Percentiles rank a stretch among this genome's conserved stretches.
phyloP scores from a whole-genome alignment of 2,329 filamentous ascomycete genomes.

The Arthrobotrys pseudoclavata region DNA sequence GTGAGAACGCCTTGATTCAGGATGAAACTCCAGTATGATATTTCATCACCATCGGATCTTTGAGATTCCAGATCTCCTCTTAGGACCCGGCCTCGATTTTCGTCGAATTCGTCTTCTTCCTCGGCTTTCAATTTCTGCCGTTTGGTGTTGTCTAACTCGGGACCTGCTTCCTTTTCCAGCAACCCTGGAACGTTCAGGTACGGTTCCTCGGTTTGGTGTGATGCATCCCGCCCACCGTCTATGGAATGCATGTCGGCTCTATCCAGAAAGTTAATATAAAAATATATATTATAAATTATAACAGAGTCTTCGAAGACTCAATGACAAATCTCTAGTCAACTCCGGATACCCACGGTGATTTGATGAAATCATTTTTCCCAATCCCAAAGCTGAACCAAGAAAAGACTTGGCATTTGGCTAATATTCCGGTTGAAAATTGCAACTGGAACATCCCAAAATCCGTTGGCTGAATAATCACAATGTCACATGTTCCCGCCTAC shows the following conservation, averaged over 20 bases:
- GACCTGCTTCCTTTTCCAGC: slow-evolving; percentile 24
- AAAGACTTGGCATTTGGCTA: slow-evolving; percentile 14
- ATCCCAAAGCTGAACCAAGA: not conserved
- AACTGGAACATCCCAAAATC: slow-evolving; percentile 2
- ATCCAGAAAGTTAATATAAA: slow-evolving; percentile 1
- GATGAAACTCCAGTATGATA: slow-evolving; percentile 70
- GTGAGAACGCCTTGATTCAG: slow-evolving; percentile 73
- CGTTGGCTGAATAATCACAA: slow-evolving; percentile 30
- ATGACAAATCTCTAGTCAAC: too few relatives aligned
- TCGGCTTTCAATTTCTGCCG: slow-evolving; percentile 7
- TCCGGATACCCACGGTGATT: too few relatives aligned
- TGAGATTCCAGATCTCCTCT: slow-evolving; percentile 32
- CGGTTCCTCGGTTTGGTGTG: not conserved
- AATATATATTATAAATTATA: not conserved
- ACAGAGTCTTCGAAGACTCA: too few relatives aligned
- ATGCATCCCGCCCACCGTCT: not conserved
- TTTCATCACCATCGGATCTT: not conserved
- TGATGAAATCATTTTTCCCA: not conserved
- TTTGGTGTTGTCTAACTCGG: slow-evolving; percentile 8
- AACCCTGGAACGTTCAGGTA: not conserved
- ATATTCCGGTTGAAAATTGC: slow-evolving; percentile 3
- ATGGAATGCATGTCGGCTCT: not conserved
- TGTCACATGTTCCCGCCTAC: slow-evolving; percentile 5
- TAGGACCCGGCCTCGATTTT: not conserved
- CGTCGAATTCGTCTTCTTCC: slow-evolving; percentile 14